Evolutionary conservation across 2,329 filamentous ascomycete species (phyloP), one percentile per base, ranked within the genome.

Genomic region (Ophiostoma tasmaniense): DNA sequence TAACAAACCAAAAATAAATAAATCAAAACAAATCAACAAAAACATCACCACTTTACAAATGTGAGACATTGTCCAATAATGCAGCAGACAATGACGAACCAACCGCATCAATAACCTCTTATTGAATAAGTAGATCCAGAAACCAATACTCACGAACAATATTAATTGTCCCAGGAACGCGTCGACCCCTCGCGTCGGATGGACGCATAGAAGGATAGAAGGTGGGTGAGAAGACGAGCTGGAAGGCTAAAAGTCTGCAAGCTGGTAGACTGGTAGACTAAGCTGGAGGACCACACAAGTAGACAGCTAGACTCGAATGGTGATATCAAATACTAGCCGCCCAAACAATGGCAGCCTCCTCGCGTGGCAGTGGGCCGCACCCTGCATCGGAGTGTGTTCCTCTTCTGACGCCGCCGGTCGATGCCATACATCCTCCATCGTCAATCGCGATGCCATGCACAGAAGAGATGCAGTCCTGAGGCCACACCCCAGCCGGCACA

Each of bases 341-440:
- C 50, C 11, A 25, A 17, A 45, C 17, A 61, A 66, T 37, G 59
- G 61, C 59, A 42, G 66, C 66, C 52, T 39, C 50, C 45, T 67
- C 50, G 50, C 50, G 50, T 55, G 50, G 50, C 50, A 55, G 50
- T 25, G 50, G n/a, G 33, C 33, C 33, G 8, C 33, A 33, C 33
- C 20, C 17, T 10, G 50, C 50, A 55, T 55, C 50, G 50, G 50
- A 25, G 50, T 55, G 50, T 55, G 22, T 55, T 55, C 50, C 50
- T 55, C 22, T 55, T 55, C 50, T 55, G 50, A 55, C 22, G 7
- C 11, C 25, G 50, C 50, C 50, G 50, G n/a, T 25, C 50, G 50
- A 55, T 25, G 50, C 17, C 20, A 55, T 17, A 8, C 8, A 52
- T 55, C n/a, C 45, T 25, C 1, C 42, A 45, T 45, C 42, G n/a